Percentiles rank a stretch among this genome's conserved stretches.
Evolutionary conservation across 129 eudicot genomes (phyloP).

Genomic region (Dittrichia graveolens): DNA sequence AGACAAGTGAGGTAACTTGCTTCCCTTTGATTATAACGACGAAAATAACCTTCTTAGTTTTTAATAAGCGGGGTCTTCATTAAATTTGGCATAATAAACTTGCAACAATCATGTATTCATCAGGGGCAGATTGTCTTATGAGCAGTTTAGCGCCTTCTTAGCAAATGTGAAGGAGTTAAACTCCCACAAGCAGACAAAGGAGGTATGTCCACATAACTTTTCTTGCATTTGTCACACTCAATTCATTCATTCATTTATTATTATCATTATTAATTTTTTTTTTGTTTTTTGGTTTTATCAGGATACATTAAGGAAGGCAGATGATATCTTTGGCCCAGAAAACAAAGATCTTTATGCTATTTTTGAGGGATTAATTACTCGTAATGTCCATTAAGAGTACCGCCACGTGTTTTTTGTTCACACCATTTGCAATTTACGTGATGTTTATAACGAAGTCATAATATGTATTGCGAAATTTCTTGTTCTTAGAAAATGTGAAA

Average conservation of each 20-base stretch:
- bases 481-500: background rate
- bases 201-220: slow-evolving; percentile 49
- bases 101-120: slow-evolving; percentile 21
- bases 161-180: slow-evolving; percentile 94
- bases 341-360: slow-evolving; percentile 84
- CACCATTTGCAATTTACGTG: slow-evolving; percentile 10
- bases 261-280: background rate
- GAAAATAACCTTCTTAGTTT: background rate
- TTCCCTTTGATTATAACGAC: slow-evolving; percentile 12
- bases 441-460: slow-evolving; percentile 10
- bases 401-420: background rate
- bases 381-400: slow-evolving; percentile 61
- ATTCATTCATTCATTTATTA: background rate
- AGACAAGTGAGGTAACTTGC: slow-evolving; percentile 94
- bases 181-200: slow-evolving; percentile 94
- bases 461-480: background rate
- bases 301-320: slow-evolving; percentile 90
- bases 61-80: background rate
- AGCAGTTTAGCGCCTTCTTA: slow-evolving; percentile 92
- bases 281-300: slow-evolving; percentile 10
- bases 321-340: slow-evolving; percentile 86
- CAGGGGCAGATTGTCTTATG: slow-evolving; percentile 89
- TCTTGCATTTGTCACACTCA: background rate
- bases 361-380: slow-evolving; percentile 81
- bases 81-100: background rate